phyloP scores from a whole-genome alignment of 148 eudicot genomes.

The Chenopodium quinoa region DNA sequence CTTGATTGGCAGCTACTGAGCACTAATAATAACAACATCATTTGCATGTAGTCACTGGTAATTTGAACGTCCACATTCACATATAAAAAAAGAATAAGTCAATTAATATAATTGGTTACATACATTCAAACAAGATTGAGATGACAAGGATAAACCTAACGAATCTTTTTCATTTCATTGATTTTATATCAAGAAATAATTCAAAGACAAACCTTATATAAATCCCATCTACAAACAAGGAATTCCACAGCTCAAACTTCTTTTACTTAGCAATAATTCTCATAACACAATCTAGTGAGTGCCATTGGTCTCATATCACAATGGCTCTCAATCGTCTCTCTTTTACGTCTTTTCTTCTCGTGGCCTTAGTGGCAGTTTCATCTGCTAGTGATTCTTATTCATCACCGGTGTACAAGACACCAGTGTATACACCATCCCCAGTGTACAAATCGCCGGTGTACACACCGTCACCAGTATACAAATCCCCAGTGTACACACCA shows the following conservation, averaged over 20 bases:
- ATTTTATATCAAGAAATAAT: background rate
- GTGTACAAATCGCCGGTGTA: background rate
- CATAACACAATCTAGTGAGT: background rate
- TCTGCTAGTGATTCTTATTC: constrained; percentile 2
- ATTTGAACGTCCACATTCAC: background rate
- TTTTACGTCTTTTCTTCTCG: background rate
- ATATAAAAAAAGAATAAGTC: background rate
- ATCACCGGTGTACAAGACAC: background rate
- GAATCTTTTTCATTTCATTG: background rate
- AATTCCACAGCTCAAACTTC: background rate
- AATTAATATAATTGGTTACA: background rate
- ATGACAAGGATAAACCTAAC: background rate
- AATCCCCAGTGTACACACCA: too few species aligned
- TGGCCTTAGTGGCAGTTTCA: constrained; percentile 1
- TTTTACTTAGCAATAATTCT: background rate
- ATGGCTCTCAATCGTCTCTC: constrained; percentile 6
- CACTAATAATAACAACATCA: too few species aligned
- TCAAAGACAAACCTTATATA: background rate
- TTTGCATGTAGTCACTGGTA: background rate
- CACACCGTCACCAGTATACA: background rate
- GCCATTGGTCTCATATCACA: background rate
- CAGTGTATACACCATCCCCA: background rate
- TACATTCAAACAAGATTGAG: background rate
- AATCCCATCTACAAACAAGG: background rate
- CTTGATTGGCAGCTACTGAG: background rate